A percentile compares a stretch with the other conserved stretches of the same genome.
These are phyloP conservation scores for Umbelopsis sp. DNA, from an alignment of 192 early-diverging fungal genomes.

Conservation along the genomic window DNA sequence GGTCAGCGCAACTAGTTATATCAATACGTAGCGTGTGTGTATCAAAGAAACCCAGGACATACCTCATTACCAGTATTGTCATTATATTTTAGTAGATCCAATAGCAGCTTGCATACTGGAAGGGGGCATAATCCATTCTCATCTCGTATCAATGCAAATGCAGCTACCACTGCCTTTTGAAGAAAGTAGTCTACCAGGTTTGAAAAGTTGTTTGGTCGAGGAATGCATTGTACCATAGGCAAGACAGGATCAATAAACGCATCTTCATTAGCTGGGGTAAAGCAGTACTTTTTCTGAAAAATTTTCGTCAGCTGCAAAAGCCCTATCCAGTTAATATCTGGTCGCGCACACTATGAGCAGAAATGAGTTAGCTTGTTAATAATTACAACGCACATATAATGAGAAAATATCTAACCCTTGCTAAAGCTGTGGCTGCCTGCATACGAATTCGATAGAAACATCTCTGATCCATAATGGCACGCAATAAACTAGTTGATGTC, in stretches of 20 bases:
- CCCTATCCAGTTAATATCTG: slow-evolving; percentile 64
- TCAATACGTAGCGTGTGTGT: too few relatives aligned
- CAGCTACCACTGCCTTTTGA: slow-evolving; percentile 77
- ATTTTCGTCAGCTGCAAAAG: slow-evolving; percentile 73
- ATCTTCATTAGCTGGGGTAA: slow-evolving; percentile 35
- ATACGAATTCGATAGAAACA: slow-evolving; percentile 88
- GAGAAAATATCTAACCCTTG: slow-evolving; percentile 38
- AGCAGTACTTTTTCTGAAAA: slow-evolving; percentile 75
- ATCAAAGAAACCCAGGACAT: background rate
- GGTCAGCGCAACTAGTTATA: background rate
- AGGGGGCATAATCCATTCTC: slow-evolving; percentile 61
- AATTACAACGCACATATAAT: background rate
- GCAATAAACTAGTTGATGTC: slow-evolving; percentile 73
- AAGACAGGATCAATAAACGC: slow-evolving; percentile 40
- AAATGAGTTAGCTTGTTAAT: background rate
- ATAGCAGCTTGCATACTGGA: slow-evolving; percentile 63
- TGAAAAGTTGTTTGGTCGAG: slow-evolving; percentile 88
- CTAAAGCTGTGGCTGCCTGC: slow-evolving; percentile 74
- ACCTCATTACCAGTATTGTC: slow-evolving; percentile 88
- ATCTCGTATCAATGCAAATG: slow-evolving; percentile 73
- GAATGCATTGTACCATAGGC: slow-evolving; percentile 55
- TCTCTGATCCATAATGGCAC: slow-evolving; percentile 74
- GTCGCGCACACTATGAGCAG: slow-evolving; percentile 48
- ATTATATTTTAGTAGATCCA: slow-evolving; percentile 86
- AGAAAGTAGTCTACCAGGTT: slow-evolving; percentile 89